phyloP scores from a whole-genome alignment of 768 basidiomycete genomes.

The Auricularia sp. region DNA sequence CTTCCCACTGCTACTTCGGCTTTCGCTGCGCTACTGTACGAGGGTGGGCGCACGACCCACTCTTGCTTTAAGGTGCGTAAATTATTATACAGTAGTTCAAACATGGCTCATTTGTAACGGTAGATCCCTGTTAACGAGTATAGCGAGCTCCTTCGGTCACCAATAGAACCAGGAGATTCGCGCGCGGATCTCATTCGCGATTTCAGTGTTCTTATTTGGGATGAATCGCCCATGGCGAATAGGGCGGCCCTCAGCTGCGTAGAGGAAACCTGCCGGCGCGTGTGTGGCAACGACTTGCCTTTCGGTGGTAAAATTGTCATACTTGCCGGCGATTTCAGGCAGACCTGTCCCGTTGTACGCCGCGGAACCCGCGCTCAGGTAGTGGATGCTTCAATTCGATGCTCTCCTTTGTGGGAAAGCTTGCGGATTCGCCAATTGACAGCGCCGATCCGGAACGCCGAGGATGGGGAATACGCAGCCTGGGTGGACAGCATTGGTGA shows the following conservation, averaged over 20 bases:
- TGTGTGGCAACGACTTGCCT: constrained; percentile 18
- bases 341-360: constrained; percentile 29
- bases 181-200: constrained; percentile 25
- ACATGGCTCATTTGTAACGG: constrained; percentile 7
- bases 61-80: too few relatives aligned
- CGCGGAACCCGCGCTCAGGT: constrained; percentile 14
- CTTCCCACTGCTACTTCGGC: too few relatives aligned
- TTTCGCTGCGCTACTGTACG: too few relatives aligned
- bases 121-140: constrained; percentile 27
- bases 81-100: constrained; percentile 1
- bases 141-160: constrained; percentile 21
- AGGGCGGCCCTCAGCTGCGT: constrained; percentile 24
- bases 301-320: constrained; percentile 31
- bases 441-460: too few relatives aligned
- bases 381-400: constrained; percentile 17
- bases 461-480: too few relatives aligned
- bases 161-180: constrained; percentile 17
- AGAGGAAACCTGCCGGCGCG: constrained; percentile 21
- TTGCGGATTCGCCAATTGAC: too few relatives aligned
- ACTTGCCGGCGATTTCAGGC: constrained; percentile 30
- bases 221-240: constrained; percentile 26
- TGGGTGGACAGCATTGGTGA: constrained; percentile 32
- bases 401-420: too few relatives aligned
- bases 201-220: constrained; percentile 12
- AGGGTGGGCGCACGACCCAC: too few relatives aligned